Evolutionary conservation across 352 stramenopile species (phyloP), one percentile per base, ranked within the genome.

Genomic region (Phytophthora pisi): DNA sequence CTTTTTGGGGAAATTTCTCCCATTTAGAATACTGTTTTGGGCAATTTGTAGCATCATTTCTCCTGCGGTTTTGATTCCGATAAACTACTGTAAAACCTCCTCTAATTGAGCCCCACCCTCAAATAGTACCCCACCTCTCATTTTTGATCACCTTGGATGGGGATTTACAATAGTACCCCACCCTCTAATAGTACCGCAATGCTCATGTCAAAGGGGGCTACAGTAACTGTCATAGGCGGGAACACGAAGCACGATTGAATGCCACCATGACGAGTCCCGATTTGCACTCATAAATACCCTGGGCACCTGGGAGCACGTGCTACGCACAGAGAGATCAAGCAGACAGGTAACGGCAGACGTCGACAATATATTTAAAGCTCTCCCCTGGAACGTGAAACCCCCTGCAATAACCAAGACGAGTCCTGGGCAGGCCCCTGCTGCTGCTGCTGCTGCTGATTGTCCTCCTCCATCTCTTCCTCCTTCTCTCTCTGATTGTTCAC

Each of bases 311-410:
- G 9, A 20, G 9, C 36, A 51, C 13, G 28, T n/a, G 8, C 13
- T 20, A 23, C 26, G 20, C 46, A 24, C 20, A 20, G 6, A 24
- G 38, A 13, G 18, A 55, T 31, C 28, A 31, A 31, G 28, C 28
- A 31, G 28, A 15, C 23, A 20, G 28, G 64, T 67, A 67, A 67
- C 64, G 57, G 51, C 51, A 71, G 57, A 31, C 51, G 18, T 46
- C 40, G 23, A 57, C 30, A 55, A 34, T 66, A 38, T 70, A 70
- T 61, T 62, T 61, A 57, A 61, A 62, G 40, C 34, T 47, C 46
- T 40, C 10, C 36, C 31, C 23, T 10, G 34, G 52, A 51, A 31
- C 51, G 10, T 36, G 59, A 72, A 72, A 72, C 65, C 31, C 65
- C 64, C 46, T 64, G 46, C 63, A 53, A 60, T 51, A 56, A 23